phyloP scores from a whole-genome alignment of 257 asterid genomes.

The Ballota nigra region DNA sequence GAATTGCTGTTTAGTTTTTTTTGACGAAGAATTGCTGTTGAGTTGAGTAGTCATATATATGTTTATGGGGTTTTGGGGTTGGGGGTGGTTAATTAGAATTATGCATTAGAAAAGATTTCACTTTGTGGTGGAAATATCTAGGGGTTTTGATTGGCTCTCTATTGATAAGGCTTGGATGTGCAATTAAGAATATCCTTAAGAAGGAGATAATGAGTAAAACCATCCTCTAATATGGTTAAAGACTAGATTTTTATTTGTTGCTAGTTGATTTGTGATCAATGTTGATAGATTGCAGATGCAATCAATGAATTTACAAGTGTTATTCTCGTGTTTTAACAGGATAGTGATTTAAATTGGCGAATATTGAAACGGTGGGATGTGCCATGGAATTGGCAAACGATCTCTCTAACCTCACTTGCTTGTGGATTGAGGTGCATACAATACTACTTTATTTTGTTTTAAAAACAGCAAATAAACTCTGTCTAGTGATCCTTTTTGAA shows the following conservation, averaged over 20 bases:
- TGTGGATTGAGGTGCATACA: slow-evolving; percentile 88
- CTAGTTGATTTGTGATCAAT: not conserved
- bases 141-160: not conserved
- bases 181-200: not conserved
- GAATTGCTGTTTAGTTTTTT: not conserved
- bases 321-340: slow-evolving; percentile 41
- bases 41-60: not conserved
- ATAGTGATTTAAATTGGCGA: slow-evolving; percentile 50
- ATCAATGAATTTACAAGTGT: not conserved
- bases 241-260: not conserved
- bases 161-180: not conserved
- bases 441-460: not conserved
- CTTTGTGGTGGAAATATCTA: not conserved
- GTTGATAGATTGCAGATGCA: not conserved
- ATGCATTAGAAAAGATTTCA: not conserved
- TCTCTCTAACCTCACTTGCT: slow-evolving; percentile 84
- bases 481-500: not conserved
- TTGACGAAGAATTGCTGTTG: slow-evolving; percentile 12
- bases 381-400: slow-evolving; percentile 98
- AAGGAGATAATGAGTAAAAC: not conserved
- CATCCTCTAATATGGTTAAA: not conserved
- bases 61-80: not conserved
- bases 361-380: slow-evolving; percentile 89
- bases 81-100: slow-evolving; percentile 5
- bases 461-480: not conserved